Conservation (phyloP, 2,329 filamentous ascomycete genomes). For the Gaeumannomyces sp. region DNA sequence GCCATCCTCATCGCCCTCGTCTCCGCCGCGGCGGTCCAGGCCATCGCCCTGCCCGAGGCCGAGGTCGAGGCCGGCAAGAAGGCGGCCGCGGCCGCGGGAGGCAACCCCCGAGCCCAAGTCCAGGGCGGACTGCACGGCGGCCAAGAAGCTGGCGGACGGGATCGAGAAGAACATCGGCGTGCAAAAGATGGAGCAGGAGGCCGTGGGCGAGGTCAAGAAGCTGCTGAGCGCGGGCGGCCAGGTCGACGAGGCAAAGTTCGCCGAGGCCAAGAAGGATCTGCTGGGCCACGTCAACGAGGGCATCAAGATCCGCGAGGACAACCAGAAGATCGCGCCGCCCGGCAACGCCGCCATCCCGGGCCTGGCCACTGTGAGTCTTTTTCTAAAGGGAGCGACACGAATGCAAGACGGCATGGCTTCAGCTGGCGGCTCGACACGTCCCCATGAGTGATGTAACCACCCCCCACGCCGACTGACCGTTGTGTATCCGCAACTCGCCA, state of each 20-base stretch:
- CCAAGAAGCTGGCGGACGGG: not conserved
- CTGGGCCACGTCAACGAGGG: conserved; percentile 2
- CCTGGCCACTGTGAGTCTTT: not conserved
- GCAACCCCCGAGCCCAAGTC: not conserved
- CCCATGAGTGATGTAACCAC: too few species aligned
- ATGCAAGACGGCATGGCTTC: too few species aligned
- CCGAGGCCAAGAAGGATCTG: not conserved
- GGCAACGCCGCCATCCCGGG: conserved; percentile 3
- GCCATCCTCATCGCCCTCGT: not conserved
- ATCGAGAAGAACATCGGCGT: conserved; percentile 5
- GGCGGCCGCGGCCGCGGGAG: not conserved
- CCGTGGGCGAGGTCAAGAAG: not conserved
- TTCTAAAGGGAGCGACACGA: not conserved
- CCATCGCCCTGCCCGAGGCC: not conserved
- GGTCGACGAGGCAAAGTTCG: conserved; percentile 1
- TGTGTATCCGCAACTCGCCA: too few species aligned
- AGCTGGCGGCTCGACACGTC: too few species aligned
- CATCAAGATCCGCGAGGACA: conserved; percentile 1
- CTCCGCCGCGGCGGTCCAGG: not conserved
- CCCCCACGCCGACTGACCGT: too few species aligned
- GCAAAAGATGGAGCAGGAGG: not conserved
- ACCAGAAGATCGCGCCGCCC: not conserved
- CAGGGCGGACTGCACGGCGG: not conserved
- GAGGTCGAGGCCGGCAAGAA: not conserved
- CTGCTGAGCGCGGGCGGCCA: not conserved